phyloP scores from a whole-genome alignment of 1,284 basidiomycete species.

The Neotropicomus parvogracilis region DNA sequence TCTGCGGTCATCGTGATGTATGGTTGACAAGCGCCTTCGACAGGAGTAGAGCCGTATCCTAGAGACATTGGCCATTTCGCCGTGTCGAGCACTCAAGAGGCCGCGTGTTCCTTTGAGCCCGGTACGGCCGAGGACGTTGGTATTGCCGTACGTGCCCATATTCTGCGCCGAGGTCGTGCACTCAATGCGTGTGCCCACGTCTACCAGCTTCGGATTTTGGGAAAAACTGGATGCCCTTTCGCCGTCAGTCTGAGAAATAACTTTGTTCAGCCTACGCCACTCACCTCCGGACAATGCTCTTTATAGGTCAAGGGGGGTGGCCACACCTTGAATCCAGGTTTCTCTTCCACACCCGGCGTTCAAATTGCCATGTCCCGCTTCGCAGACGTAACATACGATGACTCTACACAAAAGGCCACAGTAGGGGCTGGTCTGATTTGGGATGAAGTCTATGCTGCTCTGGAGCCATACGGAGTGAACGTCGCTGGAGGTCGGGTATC shows the following conservation, averaged over 20 bases:
- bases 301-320: constrained; percentile 55
- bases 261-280: neutral
- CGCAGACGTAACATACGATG: constrained; percentile 13
- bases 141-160: constrained; percentile 37
- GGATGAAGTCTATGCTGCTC: constrained; percentile 43
- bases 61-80: constrained; percentile 46
- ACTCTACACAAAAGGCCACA: constrained; percentile 42
- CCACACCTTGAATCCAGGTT: constrained; percentile 32
- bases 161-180: neutral
- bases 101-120: constrained; percentile 54
- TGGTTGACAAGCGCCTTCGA: constrained; percentile 3
- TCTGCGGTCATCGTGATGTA: neutral
- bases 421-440: constrained; percentile 34
- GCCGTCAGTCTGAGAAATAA: constrained; percentile 29
- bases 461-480: constrained; percentile 42
- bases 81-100: constrained; percentile 39
- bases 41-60: constrained; percentile 31
- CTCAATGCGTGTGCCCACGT: neutral
- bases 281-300: constrained; percentile 4
- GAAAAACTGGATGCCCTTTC: constrained; percentile 35
- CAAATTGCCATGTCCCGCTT: constrained; percentile 26
- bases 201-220: constrained; percentile 45
- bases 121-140: constrained; percentile 46
- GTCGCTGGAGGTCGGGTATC: constrained; percentile 45
- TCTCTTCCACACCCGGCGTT: constrained; percentile 36